Evolutionary conservation across 805 yeast species (phyloP).

Genomic region (Saturnispora zaruensis): DNA sequence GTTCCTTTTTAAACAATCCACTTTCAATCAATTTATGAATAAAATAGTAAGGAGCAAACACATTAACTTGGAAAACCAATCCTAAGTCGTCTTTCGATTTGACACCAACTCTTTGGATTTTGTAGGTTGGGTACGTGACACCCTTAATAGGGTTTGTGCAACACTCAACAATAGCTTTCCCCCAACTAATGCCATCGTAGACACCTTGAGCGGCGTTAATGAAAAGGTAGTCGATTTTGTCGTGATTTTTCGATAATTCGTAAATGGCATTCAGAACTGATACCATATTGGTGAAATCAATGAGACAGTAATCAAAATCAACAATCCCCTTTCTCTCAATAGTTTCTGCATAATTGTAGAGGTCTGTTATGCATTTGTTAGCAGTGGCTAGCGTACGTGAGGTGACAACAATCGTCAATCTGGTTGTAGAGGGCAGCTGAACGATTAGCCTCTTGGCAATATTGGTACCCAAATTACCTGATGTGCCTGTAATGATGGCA

Average conservation of each 20-base stretch:
- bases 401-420: constrained; percentile 77
- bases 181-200: constrained; percentile 81
- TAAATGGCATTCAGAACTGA: constrained; percentile 68
- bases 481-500: constrained; percentile 32
- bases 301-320: constrained; percentile 79
- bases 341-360: constrained; percentile 34
- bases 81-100: constrained; percentile 76
- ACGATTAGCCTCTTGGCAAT: constrained; percentile 75
- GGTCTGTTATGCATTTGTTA: constrained; percentile 56
- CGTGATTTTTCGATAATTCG: constrained; percentile 58
- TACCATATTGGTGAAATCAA: constrained; percentile 89
- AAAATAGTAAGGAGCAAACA: constrained; percentile 90
- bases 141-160: constrained; percentile 62
- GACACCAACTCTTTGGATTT: constrained; percentile 72
- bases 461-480: constrained; percentile 72
- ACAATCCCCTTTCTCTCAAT: constrained; percentile 44
- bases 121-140: constrained; percentile 82
- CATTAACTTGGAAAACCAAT: constrained; percentile 86
- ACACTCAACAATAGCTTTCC: constrained; percentile 63
- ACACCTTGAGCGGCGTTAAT: constrained; percentile 89
- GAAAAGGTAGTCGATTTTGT: constrained; percentile 66
- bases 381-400: constrained; percentile 84
- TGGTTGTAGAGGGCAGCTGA: constrained; percentile 40
- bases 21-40: constrained; percentile 51
- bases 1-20: constrained; percentile 34